Base-by-base conservation (phyloP, 2,329 filamentous ascomycete species). In the Cylindrodendrum hubeiense region DNA sequence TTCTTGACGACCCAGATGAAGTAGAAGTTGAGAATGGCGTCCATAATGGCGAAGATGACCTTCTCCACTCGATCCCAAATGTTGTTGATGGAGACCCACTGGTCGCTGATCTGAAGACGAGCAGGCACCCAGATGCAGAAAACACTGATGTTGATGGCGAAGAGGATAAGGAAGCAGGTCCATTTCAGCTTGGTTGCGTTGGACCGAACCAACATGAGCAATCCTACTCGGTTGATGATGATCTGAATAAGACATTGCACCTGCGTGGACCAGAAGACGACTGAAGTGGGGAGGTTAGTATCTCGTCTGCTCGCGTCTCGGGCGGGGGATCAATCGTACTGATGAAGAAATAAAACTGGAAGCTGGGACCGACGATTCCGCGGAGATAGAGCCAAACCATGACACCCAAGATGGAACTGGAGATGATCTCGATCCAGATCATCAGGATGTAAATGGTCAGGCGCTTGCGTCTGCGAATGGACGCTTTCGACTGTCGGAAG, bases 41-140 rank as follows among this genome's bases (percentile, higher is more conserved):
- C 85, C 19, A 86, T 79, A 6, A 85, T 46, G 0, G 83, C 75
- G 55, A 85, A 85, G 3, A 86, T 78, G 6, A 79, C 78, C 67
- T 86, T 87, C 49, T 85, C 83, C 51, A 80, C 78, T n/a, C 84
- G 82, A 66, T 87, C 84, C 84, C 84, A 86, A 17, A 84, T 70
- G 0, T 81, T 69, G 68, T 86, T 86, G 47, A 86, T 74, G 28
- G 75, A 62, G 30, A 84, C 75, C 28, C 78, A 85, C 0, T 44
- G 71, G 1, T 78, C 51, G 46, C 71, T 80, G 34, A 82, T 77
- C 60, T 83, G 78, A 2, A 84, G 77, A 26, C 83, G 80, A 2
- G 83, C 79, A 0, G 84, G 84, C 4, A 86, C 81, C 85, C 84
- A 86, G 44, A 86, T 84, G 44, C 78, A 81, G 60, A 84, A 85